A percentile compares a stretch with the other conserved stretches of the same genome.
These are phyloP conservation scores for Exophiala alcalophila DNA, from an alignment of 2,329 filamentous ascomycete genomes.

Conservation along the genomic window DNA sequence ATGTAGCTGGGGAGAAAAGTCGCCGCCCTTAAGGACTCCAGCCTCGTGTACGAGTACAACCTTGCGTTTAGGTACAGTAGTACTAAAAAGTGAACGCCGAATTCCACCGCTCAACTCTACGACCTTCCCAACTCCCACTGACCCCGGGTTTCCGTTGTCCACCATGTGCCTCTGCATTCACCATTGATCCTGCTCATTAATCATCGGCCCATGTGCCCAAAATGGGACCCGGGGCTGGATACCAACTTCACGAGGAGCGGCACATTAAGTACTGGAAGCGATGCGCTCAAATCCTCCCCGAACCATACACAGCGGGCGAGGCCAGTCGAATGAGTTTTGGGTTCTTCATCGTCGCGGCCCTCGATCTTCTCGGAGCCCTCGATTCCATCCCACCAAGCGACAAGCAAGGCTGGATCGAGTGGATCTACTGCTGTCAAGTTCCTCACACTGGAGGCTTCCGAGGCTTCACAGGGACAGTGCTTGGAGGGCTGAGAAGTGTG, in stretches of 20 bases:
- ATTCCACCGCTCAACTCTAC: no score
- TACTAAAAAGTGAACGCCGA: no score
- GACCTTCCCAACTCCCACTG: no score
- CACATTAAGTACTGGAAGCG: constrained; percentile 93
- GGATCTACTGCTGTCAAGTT: constrained; percentile 85
- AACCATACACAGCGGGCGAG: constrained; percentile 82
- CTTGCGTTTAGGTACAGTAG: no score
- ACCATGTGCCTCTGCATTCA: no score
- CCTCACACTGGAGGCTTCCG: constrained; percentile 77
- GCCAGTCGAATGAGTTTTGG: constrained; percentile 85
- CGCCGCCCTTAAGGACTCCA: no score
- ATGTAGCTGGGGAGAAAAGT: no score
- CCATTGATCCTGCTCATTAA: no score
- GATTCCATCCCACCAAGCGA: constrained; percentile 46
- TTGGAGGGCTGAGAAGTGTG: constrained; percentile 48
- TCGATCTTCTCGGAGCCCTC: constrained; percentile 72
- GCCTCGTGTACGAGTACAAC: no score
- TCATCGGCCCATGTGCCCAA: neutral
- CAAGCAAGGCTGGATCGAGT: constrained; percentile 54
- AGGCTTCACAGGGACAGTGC: constrained; percentile 70
- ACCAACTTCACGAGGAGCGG: constrained; percentile 55
- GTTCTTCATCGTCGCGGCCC: constrained; percentile 81
- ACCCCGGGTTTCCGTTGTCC: no score
- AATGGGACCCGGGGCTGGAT: constrained; percentile 1
- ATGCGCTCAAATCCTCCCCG: constrained; percentile 75